phyloP scores from a whole-genome alignment of 495 filamentous ascomycete genomes.

The Xylaria bambusicola region DNA sequence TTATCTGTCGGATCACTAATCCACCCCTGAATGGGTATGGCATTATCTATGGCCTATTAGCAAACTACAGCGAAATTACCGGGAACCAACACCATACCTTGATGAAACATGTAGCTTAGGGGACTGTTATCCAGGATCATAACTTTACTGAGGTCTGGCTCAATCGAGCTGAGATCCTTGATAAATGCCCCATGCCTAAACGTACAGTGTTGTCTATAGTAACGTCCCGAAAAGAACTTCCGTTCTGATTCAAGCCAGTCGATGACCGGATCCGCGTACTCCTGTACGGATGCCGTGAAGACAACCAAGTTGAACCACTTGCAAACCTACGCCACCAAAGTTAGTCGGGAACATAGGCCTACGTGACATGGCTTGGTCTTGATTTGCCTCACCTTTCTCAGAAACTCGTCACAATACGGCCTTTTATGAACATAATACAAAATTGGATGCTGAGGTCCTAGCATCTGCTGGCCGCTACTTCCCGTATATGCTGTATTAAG shows the following conservation, averaged over 20 bases:
- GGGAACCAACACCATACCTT: constrained; percentile 61
- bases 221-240: constrained; percentile 89
- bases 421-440: constrained; percentile 98
- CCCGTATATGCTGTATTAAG: constrained; percentile 65
- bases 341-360: constrained; percentile 14
- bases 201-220: constrained; percentile 96
- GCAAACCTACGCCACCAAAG: constrained; percentile 56
- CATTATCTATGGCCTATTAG: constrained; percentile 69
- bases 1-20: constrained; percentile 89
- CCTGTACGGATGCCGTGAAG: constrained; percentile 96
- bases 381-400: constrained; percentile 67
- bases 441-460: constrained; percentile 91
- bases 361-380: background rate
- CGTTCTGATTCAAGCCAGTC: constrained; percentile 97
- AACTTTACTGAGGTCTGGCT: constrained; percentile 93
- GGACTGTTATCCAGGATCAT: constrained; percentile 99
- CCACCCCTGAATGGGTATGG: constrained; percentile 91
- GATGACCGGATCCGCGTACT: constrained; percentile 98
- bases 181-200: constrained; percentile 94
- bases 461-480: constrained; percentile 62
- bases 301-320: constrained; percentile 99
- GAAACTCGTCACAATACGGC: constrained; percentile 94
- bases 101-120: constrained; percentile 97
- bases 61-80: constrained; percentile 6
- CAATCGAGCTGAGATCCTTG: constrained; percentile 93